phyloP scores from a whole-genome alignment of 2,329 filamentous ascomycete genomes.

The Phyllosticta citribraziliensis region DNA sequence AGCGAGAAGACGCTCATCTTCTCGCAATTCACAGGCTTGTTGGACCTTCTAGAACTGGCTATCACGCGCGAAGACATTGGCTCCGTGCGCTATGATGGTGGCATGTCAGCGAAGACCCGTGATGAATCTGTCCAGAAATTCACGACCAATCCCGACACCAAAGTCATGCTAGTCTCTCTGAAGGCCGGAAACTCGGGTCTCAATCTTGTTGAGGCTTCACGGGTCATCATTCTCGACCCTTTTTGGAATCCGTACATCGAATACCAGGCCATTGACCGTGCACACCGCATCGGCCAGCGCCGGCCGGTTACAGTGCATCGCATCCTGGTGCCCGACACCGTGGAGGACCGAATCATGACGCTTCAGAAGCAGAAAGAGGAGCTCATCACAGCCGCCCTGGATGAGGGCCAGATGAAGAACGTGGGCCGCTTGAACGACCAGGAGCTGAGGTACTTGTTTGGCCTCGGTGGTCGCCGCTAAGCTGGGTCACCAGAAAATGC shows the following conservation, averaged over 20 bases:
- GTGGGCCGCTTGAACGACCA: constrained; percentile 55
- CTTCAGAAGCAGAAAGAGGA: constrained; percentile 71
- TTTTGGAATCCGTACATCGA: constrained; percentile 95
- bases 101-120: constrained; percentile 57
- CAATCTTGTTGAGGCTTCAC: constrained; percentile 72
- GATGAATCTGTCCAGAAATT: constrained; percentile 60
- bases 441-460: constrained; percentile 65
- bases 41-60: constrained; percentile 68
- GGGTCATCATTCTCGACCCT: constrained; percentile 83
- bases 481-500: background rate
- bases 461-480: background rate
- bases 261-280: constrained; percentile 83
- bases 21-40: constrained; percentile 68
- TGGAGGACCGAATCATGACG: constrained; percentile 76
- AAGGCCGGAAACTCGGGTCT: constrained; percentile 78
- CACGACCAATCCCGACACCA: constrained; percentile 48
- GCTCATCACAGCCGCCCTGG: constrained; percentile 68
- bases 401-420: constrained; percentile 59
- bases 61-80: constrained; percentile 48
- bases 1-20: constrained; percentile 74
- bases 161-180: constrained; percentile 67
- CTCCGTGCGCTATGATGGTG: constrained; percentile 66
- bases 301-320: constrained; percentile 69
- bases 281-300: constrained; percentile 76
- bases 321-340: constrained; percentile 64